Conservation (phyloP, 257 asterid genomes). For the Solanum chaucha region DNA sequence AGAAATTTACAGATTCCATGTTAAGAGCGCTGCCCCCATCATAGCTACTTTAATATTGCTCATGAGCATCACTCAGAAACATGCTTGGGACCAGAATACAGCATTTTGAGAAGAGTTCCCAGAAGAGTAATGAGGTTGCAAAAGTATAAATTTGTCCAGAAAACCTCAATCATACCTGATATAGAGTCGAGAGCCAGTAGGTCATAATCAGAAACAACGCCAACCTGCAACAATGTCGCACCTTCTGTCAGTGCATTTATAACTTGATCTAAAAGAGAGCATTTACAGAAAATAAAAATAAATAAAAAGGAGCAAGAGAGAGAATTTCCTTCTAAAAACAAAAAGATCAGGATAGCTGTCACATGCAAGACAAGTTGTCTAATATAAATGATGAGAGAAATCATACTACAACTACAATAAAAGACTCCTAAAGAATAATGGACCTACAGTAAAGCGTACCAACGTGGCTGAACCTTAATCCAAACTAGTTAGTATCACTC, state of each 20-base stretch:
- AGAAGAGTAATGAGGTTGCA: neutral
- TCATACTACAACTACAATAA: neutral
- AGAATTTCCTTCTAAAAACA: neutral
- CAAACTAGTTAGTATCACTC: neutral
- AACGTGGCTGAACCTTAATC: neutral
- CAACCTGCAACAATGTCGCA: slow-evolving; percentile 18
- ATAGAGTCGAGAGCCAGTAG: slow-evolving; percentile 77
- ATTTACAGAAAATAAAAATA: neutral
- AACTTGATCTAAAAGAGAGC: neutral
- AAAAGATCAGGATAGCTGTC: neutral
- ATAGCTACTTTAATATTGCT: neutral
- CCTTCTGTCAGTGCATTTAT: neutral
- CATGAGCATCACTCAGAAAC: neutral
- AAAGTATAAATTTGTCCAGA: neutral
- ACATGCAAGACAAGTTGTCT: neutral
- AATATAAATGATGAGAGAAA: neutral
- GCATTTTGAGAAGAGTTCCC: neutral
- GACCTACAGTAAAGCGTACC: neutral
- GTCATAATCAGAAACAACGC: slow-evolving; percentile 92
- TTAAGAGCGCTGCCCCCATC: neutral
- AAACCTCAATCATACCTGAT: slow-evolving; percentile 47
- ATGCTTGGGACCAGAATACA: neutral
- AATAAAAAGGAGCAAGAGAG: neutral
- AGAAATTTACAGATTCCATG: neutral
- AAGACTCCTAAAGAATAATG: neutral